Conservation (phyloP, 2,329 filamentous ascomycete species). For the Knufia fluminis region DNA sequence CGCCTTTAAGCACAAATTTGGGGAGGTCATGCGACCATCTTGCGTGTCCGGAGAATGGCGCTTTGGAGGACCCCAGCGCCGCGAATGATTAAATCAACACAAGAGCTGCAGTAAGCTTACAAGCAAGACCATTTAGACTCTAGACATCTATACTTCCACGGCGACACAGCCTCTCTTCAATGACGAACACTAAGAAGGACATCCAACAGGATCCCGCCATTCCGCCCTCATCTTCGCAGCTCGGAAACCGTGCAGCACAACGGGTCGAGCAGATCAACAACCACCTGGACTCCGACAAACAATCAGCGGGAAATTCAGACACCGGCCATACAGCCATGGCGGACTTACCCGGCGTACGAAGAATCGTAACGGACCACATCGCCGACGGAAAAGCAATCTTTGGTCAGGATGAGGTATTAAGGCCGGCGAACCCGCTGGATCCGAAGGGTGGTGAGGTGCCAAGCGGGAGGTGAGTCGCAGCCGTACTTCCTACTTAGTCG, state of each 20-base stretch:
- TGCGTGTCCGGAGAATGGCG: too few relatives aligned
- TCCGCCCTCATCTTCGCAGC: not conserved
- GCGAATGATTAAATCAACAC: too few relatives aligned
- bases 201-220: not conserved
- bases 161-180: too few relatives aligned
- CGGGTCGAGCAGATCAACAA: not conserved
- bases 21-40: too few relatives aligned
- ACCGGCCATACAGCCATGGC: not conserved
- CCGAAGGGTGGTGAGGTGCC: constrained; percentile 17
- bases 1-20: too few relatives aligned
- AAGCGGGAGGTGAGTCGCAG: constrained; percentile 9
- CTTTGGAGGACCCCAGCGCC: too few relatives aligned
- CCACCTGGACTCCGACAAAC: not conserved
- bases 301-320: not conserved
- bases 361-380: constrained; percentile 20
- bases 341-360: not conserved
- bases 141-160: too few relatives aligned
- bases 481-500: not conserved
- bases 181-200: too few relatives aligned
- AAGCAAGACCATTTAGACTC: too few relatives aligned
- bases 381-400: constrained; percentile 24
- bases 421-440: constrained; percentile 23
- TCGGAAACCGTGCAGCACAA: not conserved
- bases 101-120: too few relatives aligned
- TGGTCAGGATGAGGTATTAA: constrained; percentile 23